phyloP scores from a whole-genome alignment of 768 basidiomycete species.

The Russula brevipes region DNA sequence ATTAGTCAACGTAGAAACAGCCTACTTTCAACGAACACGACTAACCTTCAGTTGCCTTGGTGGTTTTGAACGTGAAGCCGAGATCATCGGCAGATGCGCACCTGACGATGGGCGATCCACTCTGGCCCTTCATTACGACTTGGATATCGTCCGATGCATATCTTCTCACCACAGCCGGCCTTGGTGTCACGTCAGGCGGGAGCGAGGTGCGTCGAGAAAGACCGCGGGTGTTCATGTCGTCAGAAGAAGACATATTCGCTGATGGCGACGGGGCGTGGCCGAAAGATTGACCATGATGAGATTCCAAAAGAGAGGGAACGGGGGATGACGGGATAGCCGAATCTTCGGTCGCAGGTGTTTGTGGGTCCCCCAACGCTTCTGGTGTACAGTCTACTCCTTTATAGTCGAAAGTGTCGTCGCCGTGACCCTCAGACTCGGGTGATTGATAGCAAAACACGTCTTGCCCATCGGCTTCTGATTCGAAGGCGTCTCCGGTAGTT shows the following conservation, averaged over 20 bases:
- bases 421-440: neutral
- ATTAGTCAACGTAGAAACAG: neutral
- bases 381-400: constrained; percentile 6
- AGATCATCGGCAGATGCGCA: constrained; percentile 6
- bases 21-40: neutral
- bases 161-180: neutral
- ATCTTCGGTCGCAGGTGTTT: neutral
- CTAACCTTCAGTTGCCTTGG: neutral
- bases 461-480: neutral
- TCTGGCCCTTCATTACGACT: neutral
- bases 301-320: neutral
- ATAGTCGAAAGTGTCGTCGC: constrained; percentile 10
- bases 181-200: neutral
- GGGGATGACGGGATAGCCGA: no score
- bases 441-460: neutral
- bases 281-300: neutral
- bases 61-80: neutral
- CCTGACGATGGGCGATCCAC: neutral
- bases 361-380: neutral
- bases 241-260: neutral
- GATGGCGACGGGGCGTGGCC: neutral
- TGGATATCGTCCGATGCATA: constrained; percentile 15
- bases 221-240: neutral
- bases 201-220: neutral
- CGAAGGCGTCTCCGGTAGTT: neutral